Base-by-base conservation (phyloP, 2,329 filamentous ascomycete species). In the Xylaria sp. region DNA sequence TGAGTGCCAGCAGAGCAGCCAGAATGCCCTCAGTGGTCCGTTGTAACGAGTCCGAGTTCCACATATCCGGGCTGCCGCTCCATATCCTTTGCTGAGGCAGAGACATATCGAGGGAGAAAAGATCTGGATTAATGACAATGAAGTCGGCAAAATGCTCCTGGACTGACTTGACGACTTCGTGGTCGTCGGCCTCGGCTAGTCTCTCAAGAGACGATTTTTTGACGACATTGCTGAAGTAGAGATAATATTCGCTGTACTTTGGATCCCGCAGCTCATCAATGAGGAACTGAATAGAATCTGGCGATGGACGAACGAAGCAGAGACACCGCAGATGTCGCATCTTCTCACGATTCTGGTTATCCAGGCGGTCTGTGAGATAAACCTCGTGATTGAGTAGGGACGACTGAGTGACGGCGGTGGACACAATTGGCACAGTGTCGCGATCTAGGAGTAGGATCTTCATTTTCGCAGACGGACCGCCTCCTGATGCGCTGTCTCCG, bases 91-190 rank as follows among this genome's bases (percentile, higher is more conserved):
- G 89, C 67, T 89, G 86, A 3, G 93, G 93, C 68, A 90, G 89
- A 3, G 87, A 86, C 46, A 97, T 82, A 68, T 91, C 90, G 63
- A 97, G 82, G 4, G 93, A 93, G 80, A 96, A 97, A 0, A 99
- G 85, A 76, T 99, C 97, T 0, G 94, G 93, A 77, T 99, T 99
- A 77, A 98, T 89, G 77, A 97, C 94, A 54, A 96, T 88, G 77
- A 95, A 99, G 79, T 99, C 96, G 70, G 95, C 94, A 80, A 98
- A 99, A 79, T 97, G 93, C 81, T 99, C 96, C 78, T 98, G 94
- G 0, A 99, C 92, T 13, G 89, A 86, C 78, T 94, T 97, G 72
- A 99, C 95, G 42, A 99, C 93, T 81, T 99, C 97, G 77, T 99
- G 94, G 74, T 97, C 94, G 79, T 99, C 96, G 31, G 96, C 94